phyloP scores from a whole-genome alignment of 208 protist species.

The Acanthamoeba lenticulata region DNA sequence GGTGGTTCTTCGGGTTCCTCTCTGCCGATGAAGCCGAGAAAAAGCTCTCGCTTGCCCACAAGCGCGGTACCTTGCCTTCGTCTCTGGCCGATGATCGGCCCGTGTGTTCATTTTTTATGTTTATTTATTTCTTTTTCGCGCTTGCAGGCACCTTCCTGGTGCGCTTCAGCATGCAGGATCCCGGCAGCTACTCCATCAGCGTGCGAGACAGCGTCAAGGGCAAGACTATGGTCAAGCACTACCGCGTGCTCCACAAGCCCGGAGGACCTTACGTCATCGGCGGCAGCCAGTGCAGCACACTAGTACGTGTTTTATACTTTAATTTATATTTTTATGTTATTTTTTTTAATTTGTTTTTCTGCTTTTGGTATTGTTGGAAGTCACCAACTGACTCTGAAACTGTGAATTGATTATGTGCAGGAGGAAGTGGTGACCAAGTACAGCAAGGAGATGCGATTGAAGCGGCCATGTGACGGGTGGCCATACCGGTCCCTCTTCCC shows the following conservation, averaged over 20 bases:
- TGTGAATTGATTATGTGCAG: neutral
- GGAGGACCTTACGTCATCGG: slow-evolving; percentile 47
- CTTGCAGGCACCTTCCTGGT: slow-evolving; percentile 1
- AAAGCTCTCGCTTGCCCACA: slow-evolving; percentile 3
- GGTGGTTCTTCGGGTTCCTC: slow-evolving; percentile 61
- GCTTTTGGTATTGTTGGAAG: neutral
- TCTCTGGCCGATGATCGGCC: no score
- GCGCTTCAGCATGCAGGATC: slow-evolving; percentile 53
- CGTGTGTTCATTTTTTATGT: neutral
- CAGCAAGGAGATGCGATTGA: slow-evolving; percentile 55
- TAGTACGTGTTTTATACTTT: no score
- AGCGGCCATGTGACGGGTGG: slow-evolving; percentile 36
- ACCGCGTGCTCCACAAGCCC: slow-evolving; percentile 39
- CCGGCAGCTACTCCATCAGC: slow-evolving; percentile 66
- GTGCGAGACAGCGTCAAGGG: slow-evolving; percentile 32
- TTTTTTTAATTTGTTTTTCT: no score
- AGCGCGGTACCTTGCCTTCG: neutral
- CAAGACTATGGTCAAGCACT: slow-evolving; percentile 46
- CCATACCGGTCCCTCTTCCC: slow-evolving; percentile 48
- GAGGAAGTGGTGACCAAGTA: slow-evolving; percentile 55
- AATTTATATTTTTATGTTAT: no score
- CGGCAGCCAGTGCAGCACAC: neutral
- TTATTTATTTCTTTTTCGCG: neutral
- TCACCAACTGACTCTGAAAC: neutral
- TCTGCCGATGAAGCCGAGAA: slow-evolving; percentile 56